Base-by-base conservation (phyloP, 1,284 basidiomycete genomes). In the Flammula alnicola region DNA sequence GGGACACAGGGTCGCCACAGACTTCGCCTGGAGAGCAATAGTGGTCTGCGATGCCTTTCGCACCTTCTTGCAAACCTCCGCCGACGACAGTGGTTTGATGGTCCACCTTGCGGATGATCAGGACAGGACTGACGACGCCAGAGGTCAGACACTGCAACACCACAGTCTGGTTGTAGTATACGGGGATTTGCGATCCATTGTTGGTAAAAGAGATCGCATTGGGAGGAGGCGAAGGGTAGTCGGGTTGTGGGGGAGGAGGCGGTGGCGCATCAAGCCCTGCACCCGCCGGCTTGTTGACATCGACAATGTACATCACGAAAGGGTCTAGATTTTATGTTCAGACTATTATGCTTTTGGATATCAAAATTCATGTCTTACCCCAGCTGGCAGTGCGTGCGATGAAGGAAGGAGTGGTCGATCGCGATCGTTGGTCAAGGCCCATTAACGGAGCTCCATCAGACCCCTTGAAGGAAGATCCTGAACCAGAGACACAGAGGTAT, bases 101-200 rank as follows among this genome's bases (percentile, higher is more conserved):
- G 59, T 97, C 95, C 51, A 96, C 91, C 64, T 94, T 93, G 40
- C 95, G 90, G 59, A 98, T 91, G 67, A 98, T 90, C 51, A 98
- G 80, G 20, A 95, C 84, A 6, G 95, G 95, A 50, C 92, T 94
- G 59, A 95, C 91, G 20, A 94, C 88, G 16, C 95, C 95, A 1
- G 95, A 96, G 6, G 91, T 91, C 54, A 98, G 77, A 61, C 95
- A 98, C 65, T 98, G 96, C 14, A 98, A 73, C 25, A 98, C 93
- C 40, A 98, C 88, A 0, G 93, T 95, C 66, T 95, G 92, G 64
- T 98, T 98, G 78, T 97, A 98, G 68, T 95, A 93, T 51, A 98
- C 88, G 19, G 92, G 86, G 41, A 86, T 88, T 62, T 86, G 84
- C 2, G 85, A 84, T 2, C 87, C 88, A 59, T 88, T 86, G 67